Evolutionary conservation across 331 rosid species (phyloP), one percentile per base, ranked within the genome.

Genomic region (Quercus lobata): DNA sequence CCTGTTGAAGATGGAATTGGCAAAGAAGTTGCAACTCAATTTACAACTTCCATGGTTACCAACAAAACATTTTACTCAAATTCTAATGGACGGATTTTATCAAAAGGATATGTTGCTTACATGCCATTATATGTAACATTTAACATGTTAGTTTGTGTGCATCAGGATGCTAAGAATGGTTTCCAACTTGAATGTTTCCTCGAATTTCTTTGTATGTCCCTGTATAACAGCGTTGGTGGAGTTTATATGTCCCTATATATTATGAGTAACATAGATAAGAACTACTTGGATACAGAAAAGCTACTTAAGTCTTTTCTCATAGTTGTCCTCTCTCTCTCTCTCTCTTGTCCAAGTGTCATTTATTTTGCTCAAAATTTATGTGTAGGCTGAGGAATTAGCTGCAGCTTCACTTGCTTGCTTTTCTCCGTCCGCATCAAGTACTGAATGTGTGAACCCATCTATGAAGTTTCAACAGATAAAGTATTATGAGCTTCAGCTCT

Each of bases 41-140:
- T 94, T 56, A 85, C 85, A 76, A 92, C 92, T 61, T 81, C 76
- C 66, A 66, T 92, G 62, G 69, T 78, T 66, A 94, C 86, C 83
- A 74, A 79, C 81, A 90, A 90, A 84, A 83, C 85, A 72, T 94
- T 94, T 86, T 90, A 85, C 63, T 88, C 96, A 21, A 93, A 94
- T 80, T 94, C 98, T 34, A 94, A 87, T 58, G 98, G 96, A 9
- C 97, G 98, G 97, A 94, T 84, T 94, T 94, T 79, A 85, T 94
- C 32, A 77, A 88, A 76, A 83, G 97, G 68, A 95, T 90, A 80
- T 12, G 83, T 79, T 76, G 72, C 22, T 7, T 30, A 32, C 30
- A 21, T 22, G 16, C 46, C 24, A 32, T 30, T 30, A 3, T 65
- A 65, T 18, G 18, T 3, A 65, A 65, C 3, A 65, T 65, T 7